Evolutionary conservation across 2,329 filamentous ascomycete genomes (phyloP), one percentile per base, ranked within the genome.

Genomic region (Diaporthe humulicola): DNA sequence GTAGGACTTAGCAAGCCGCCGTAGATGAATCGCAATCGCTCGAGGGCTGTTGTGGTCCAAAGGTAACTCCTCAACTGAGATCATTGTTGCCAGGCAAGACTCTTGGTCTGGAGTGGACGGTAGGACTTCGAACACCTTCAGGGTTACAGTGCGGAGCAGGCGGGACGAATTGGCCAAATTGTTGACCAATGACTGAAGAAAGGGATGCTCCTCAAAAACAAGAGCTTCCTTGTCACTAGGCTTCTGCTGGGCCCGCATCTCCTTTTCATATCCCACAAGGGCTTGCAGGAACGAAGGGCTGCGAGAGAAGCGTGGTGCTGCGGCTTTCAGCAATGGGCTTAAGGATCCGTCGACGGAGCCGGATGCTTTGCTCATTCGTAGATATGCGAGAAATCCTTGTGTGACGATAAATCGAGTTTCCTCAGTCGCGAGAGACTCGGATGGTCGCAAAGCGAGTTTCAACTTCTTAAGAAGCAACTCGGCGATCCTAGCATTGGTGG

Each of bases 11-110:
- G 93, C 88, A 57, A 98, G 88, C 79, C 95, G 95, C 61, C 96
- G 93, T 71, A 98, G 89, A 76, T 96, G 92, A 90, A 98, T 97
- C 2, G 94, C 93, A 45, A 98, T 90, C 25, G 91, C 91, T 73
- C 97, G 91, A 69, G 92, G 90, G 67, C 93, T 95, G 73, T 96
- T 91, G 5, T 98, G 87, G 61, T 90, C 91, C n/a, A 98, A 84
- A 0, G 94, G 92, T 8, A 93, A 94, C 76, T 95, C 90, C 82
- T 98, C 96, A 22, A 96, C 91, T 76, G 95, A 90, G 22, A 96
- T 88, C 84, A 98, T 96, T 9, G 91, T 88, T 9, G 86, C 85
- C 33, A 94, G 83, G 9, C 87, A 85, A 40, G 90, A 82, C 60
- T 88, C 84, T 75, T 88, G 86, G 71, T 88, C 87, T 50, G 81